Conservation (phyloP, 1,284 basidiomycete species). For the Ceratobasidium sp. region DNA sequence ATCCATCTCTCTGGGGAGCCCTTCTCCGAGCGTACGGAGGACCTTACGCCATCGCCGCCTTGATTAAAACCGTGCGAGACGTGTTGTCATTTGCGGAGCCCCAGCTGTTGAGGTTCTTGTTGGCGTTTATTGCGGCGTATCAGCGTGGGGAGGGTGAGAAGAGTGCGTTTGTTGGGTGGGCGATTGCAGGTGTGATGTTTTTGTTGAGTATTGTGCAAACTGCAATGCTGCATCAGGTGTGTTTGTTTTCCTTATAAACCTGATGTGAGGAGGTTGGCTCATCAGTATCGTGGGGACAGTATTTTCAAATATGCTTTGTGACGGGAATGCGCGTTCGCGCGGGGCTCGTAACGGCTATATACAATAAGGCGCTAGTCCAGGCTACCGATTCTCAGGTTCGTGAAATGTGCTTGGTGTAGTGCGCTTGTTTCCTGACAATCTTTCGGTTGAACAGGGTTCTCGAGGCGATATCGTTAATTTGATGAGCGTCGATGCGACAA, state of each 20-base stretch:
- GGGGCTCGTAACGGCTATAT: constrained; percentile 88
- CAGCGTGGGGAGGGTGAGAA: constrained; percentile 60
- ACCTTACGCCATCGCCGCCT: constrained; percentile 77
- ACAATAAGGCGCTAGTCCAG: constrained; percentile 87
- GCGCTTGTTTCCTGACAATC: too few relatives aligned
- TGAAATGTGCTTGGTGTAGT: too few relatives aligned
- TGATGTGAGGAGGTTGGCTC: too few relatives aligned
- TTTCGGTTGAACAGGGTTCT: constrained; percentile 63
- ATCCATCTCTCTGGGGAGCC: constrained; percentile 77
- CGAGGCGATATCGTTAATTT: constrained; percentile 96
- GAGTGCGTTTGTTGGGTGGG: constrained; percentile 72
- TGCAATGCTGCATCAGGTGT: constrained; percentile 87
- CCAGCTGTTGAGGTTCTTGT: constrained; percentile 86
- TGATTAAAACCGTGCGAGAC: constrained; percentile 85
- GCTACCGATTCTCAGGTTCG: constrained; percentile 76
- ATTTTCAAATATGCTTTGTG: constrained; percentile 85
- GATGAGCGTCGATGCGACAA: constrained; percentile 89
- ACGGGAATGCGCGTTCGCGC: constrained; percentile 94
- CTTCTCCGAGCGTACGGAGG: constrained; percentile 84
- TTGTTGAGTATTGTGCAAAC: constrained; percentile 82
- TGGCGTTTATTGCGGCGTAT: constrained; percentile 86
- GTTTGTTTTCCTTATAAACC: constrained; percentile 37
- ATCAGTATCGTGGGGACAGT: constrained; percentile 61
- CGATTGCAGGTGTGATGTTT: constrained; percentile 86
- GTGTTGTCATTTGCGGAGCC: constrained; percentile 88